Conservation (phyloP, 1,139 yeast species). For the Candida frijolesensis region DNA sequence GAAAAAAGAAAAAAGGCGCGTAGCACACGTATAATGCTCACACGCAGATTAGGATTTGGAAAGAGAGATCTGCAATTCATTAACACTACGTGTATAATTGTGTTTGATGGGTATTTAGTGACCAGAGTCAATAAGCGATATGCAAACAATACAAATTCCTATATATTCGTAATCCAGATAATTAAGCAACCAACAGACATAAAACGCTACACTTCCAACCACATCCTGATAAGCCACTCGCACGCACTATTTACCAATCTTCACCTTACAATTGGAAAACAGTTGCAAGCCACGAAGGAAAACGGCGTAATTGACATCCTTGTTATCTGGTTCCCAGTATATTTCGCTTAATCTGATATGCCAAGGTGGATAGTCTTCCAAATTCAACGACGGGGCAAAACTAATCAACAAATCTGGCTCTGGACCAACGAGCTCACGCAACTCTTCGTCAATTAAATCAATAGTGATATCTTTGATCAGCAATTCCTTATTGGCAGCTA, state of each 20-base stretch:
- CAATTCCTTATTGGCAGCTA: conserved; percentile 65
- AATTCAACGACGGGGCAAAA: conserved; percentile 83
- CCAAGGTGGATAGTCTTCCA: conserved; percentile 99
- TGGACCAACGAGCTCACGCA: conserved; percentile 73
- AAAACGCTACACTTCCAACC: background rate
- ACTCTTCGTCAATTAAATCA: conserved; percentile 72
- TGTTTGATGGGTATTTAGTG: background rate
- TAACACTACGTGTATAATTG: background rate
- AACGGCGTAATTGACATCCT: conserved; percentile 78
- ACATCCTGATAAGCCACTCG: background rate
- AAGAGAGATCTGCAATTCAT: background rate
- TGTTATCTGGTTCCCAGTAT: conserved; percentile 87
- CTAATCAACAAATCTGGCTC: conserved; percentile 89
- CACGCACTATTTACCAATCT: conserved; percentile 66
- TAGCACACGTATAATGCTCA: background rate
- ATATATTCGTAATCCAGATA: background rate
- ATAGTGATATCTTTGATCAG: conserved; percentile 70
- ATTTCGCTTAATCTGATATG: conserved; percentile 88
- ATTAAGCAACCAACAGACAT: background rate
- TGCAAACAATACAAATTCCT: background rate
- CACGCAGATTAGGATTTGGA: background rate
- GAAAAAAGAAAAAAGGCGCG: background rate
- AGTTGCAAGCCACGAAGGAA: conserved; percentile 82
- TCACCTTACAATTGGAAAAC: conserved; percentile 79
- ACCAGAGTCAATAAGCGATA: background rate